Evolutionary conservation across 352 stramenopile genomes (phyloP).

Genomic region (Phytophthora fragariae): DNA sequence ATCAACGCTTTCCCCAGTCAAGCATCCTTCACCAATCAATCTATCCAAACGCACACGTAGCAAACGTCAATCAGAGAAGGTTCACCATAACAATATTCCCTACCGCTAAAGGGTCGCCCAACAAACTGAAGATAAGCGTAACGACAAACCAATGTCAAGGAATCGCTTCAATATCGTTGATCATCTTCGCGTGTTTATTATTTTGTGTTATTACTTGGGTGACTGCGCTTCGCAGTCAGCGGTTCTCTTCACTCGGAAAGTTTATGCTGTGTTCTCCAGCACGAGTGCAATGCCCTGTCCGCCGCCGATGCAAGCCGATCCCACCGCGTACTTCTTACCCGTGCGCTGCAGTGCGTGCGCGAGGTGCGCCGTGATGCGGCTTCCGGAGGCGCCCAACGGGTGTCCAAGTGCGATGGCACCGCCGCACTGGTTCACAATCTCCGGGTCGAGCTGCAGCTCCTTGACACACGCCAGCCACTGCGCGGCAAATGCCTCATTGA

Average conservation of each 20-base stretch:
- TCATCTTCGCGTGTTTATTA: conserved; percentile 6
- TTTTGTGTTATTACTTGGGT: neutral
- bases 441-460: conserved; percentile 95
- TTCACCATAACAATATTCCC: too few relatives aligned
- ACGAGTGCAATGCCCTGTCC: conserved; percentile 98
- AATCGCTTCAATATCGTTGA: neutral
- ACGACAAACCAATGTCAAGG: too few relatives aligned
- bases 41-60: neutral
- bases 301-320: conserved; percentile 97
- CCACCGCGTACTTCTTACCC: conserved; percentile 95
- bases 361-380: conserved; percentile 92
- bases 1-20: neutral
- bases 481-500: conserved; percentile 99
- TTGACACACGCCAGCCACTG: conserved; percentile 97
- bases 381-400: conserved; percentile 95
- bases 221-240: conserved; percentile 1
- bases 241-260: neutral
- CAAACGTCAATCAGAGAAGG: neutral
- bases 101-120: too few relatives aligned
- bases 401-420: conserved; percentile 97
- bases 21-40: neutral
- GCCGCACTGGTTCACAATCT: conserved; percentile 94
- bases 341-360: conserved; percentile 88
- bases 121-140: too few relatives aligned
- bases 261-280: conserved; percentile 91